These are phyloP conservation scores for Ceratobasidium sp. DNA, from an alignment of 1,284 basidiomycete species.

Conservation along the genomic window DNA sequence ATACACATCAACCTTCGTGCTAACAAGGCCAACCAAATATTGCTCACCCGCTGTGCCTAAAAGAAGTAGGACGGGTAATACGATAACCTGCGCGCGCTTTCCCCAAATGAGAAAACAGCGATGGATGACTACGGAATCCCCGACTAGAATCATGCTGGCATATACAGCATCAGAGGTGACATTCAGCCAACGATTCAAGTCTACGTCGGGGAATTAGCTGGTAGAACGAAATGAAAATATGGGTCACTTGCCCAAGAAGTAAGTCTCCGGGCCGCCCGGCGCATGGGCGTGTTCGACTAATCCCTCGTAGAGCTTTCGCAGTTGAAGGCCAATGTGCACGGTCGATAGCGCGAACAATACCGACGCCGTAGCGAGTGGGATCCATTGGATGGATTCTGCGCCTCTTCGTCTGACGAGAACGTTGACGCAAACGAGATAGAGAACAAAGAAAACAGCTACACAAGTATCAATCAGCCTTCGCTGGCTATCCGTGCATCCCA, in stretches of 20 bases:
- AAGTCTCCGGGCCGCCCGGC: conserved; percentile 15
- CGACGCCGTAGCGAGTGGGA: conserved; percentile 15
- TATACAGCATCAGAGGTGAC: conserved; percentile 15
- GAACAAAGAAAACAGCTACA: conserved; percentile 29
- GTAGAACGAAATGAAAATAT: neutral
- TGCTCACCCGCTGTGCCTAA: conserved; percentile 28
- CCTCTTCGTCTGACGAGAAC: conserved; percentile 21
- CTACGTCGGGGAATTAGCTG: conserved; percentile 16
- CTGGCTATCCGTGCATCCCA: too few relatives aligned
- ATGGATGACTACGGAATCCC: conserved; percentile 33
- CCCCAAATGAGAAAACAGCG: conserved; percentile 44
- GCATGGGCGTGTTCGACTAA: conserved; percentile 12
- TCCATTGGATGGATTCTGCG: conserved; percentile 29
- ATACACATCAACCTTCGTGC: too few relatives aligned
- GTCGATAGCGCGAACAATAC: conserved; percentile 24
- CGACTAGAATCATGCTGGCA: conserved; percentile 25
- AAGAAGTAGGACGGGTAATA: conserved; percentile 15
- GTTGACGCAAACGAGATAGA: conserved; percentile 18
- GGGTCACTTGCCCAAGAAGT: conserved; percentile 12
- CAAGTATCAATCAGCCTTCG: neutral
- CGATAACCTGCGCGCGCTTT: conserved; percentile 1
- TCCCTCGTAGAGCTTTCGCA: conserved; percentile 31
- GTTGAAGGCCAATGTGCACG: conserved; percentile 7
- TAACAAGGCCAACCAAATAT: neutral
- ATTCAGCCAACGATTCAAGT: conserved; percentile 11